These are phyloP conservation scores for Fusarium austroafricanum DNA, from an alignment of 2,329 filamentous ascomycete species.

Conservation along the genomic window DNA sequence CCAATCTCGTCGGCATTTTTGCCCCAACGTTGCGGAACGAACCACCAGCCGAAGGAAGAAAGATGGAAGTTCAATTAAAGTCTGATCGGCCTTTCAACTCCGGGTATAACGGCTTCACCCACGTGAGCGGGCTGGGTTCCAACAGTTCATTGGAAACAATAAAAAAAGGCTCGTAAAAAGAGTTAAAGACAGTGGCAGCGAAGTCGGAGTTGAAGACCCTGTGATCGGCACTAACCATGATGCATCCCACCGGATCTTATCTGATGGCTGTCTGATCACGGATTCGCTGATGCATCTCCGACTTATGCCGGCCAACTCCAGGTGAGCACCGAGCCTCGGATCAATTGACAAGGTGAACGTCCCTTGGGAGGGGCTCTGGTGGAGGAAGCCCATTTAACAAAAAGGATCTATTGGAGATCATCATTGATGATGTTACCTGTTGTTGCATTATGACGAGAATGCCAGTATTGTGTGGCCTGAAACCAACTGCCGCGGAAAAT, in stretches of 20 bases:
- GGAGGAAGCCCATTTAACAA: conserved; percentile 18
- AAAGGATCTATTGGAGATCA: conserved; percentile 18
- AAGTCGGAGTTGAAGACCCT: conserved; percentile 41
- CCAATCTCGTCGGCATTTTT: conserved; percentile 12
- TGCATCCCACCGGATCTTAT: conserved; percentile 28
- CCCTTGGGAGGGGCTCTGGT: conserved; percentile 22
- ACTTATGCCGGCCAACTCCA: conserved; percentile 32
- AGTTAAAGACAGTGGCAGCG: conserved; percentile 35
- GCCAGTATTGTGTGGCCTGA: conserved; percentile 9
- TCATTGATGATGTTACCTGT: conserved; percentile 10
- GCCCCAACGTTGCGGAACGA: conserved; percentile 1
- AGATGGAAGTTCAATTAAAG: neutral
- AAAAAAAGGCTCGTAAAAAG: neutral
- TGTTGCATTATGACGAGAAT: conserved; percentile 23
- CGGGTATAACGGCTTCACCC: conserved; percentile 9
- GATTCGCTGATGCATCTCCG: conserved; percentile 38
- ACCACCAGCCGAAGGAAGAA: neutral
- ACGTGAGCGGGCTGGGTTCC: conserved; percentile 5
- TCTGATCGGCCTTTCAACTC: conserved; percentile 34
- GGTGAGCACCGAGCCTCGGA: conserved; percentile 25
- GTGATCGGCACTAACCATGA: conserved; percentile 17
- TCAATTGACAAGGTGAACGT: conserved; percentile 6
- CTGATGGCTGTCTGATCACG: conserved; percentile 23
- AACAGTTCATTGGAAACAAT: neutral
- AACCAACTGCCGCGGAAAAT: conserved; percentile 9